Base-by-base conservation (phyloP, 257 asterid genomes). In the Plectranthus barbatus region DNA sequence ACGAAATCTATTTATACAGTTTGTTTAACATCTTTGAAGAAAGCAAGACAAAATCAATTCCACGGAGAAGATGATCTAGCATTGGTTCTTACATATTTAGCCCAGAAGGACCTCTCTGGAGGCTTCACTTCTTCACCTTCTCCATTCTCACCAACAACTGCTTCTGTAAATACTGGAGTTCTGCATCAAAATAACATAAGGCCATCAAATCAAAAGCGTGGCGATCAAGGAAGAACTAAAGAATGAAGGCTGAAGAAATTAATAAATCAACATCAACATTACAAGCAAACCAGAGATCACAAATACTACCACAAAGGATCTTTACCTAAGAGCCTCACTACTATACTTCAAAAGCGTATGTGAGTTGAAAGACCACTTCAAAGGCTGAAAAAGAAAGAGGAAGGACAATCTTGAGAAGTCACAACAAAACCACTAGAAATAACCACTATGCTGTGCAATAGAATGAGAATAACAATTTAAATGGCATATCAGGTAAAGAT, bases 91-190 rank as follows among this genome's bases (percentile, higher is more conserved):
- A 89, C 97, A 67, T 92, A 92, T 92, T 92, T 89, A 62, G 96
- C 96, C 99, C 97, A 92, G 83, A 92, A 92, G 64, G 99, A 77
- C 77, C 81, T 86, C 80, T 92, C 99, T 44, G 90, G 94, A 31
- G 87, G 96, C 72, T 15, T 68, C 62, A 76, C 56, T 69, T 81
- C 95, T 76, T 89, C 97, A 17, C 84, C 87, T 76, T 86, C 90
- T 60, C 72, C 84, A 61, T 70, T 81, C 76, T 93, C 97, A 1
- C 85, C 91, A 41, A 67, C 70, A 58, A 63, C 62, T 54, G 76
- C 94, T 80, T 92, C 99, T 15, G 90, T 66, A 77, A 89, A 86
- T 68, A 81, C 64, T 34, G 99, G 96, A 58, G 95, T 85, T 76
- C 99, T 93, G 97, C 49, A 63, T 63, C 71, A 78, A 45, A n/a